phyloP scores from a whole-genome alignment of 2,329 filamentous ascomycete genomes.

The Coniochaeta sp. region DNA sequence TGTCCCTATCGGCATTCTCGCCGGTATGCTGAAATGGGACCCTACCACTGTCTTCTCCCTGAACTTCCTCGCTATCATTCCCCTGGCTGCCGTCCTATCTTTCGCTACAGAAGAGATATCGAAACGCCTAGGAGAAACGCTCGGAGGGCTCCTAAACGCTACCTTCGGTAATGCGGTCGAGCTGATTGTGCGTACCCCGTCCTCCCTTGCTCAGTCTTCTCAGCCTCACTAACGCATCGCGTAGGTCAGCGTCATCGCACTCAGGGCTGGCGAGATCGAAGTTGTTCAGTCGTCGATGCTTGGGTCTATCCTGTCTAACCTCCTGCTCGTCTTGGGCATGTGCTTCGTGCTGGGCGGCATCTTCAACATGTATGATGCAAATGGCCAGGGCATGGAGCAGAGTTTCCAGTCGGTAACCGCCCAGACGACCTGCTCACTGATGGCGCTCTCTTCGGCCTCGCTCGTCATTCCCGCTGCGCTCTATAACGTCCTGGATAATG shows the following conservation, averaged over 20 bases:
- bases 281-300: slow-evolving; percentile 99
- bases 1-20: slow-evolving; percentile 65
- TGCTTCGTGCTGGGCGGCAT: slow-evolving; percentile 73
- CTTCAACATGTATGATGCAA: slow-evolving; percentile 47
- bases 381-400: slow-evolving; percentile 58
- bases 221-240: neutral
- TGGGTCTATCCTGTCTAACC: slow-evolving; percentile 89
- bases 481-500: slow-evolving; percentile 54
- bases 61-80: slow-evolving; percentile 77
- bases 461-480: slow-evolving; percentile 73
- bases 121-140: slow-evolving; percentile 61
- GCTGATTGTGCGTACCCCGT: slow-evolving; percentile 55
- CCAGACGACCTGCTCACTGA: slow-evolving; percentile 67
- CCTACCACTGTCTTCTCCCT: slow-evolving; percentile 64
- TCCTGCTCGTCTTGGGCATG: slow-evolving; percentile 78
- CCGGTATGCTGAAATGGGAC: slow-evolving; percentile 55
- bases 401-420: slow-evolving; percentile 69
- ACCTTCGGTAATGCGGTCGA: slow-evolving; percentile 78
- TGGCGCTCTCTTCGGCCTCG: slow-evolving; percentile 69
- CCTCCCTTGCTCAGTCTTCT: neutral
- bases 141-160: slow-evolving; percentile 68
- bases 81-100: slow-evolving; percentile 64
- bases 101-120: slow-evolving; percentile 76
- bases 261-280: slow-evolving; percentile 78
- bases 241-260: slow-evolving; percentile 85